Base-by-base conservation (phyloP, 2,329 filamentous ascomycete species). In the Stemphylium beticola region DNA sequence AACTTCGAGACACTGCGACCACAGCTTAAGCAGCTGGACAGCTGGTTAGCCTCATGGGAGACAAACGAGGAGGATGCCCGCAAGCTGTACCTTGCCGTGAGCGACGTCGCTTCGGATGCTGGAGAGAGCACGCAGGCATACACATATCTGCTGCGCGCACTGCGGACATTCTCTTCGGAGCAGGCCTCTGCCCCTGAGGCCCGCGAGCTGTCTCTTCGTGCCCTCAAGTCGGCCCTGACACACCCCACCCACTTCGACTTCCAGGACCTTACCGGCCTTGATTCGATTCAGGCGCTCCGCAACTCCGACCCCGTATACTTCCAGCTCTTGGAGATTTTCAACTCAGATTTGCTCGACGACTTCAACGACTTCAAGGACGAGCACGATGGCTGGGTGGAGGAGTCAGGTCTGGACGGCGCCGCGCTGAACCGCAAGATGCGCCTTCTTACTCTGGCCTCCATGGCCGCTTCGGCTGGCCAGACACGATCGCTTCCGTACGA, bases 321-420 rank as follows among this genome's bases (percentile, higher is more conserved):
- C 68, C 92, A 98, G 78, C 86, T 99, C 33, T 89, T 99, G 52
- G 93, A 97, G 71, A 91, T 98, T 72, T 97, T 98, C 79, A 90
- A 91, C 66, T 90, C 95, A 71, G 93, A 98, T 77, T 90, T 93
- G 67, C 87, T 97, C 49, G 93, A 98, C 74, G 92, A 96, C 78
- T 96, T 95, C 81, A 90, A 92, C 76, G 93, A 96, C 78, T 98
- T 98, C 82, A 87, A 91, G 75, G 90, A 96, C 69, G 91, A 96
- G 80, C 91, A 96, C 78, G 85, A 90, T 62, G 90, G 88, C 60
- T 96, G 92, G 80, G 80, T 98, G 57, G 88, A 93, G 76, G 85
- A 91, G 74, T 85, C 91, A 71, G 85, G 86, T 62, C 84, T 83
- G 22, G 88, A 96, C 73, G 83, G 85, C 69, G 85, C 85, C 48